Percentiles rank a stretch among this genome's conserved stretches.
phyloP scores from a whole-genome alignment of 495 filamentous ascomycete species.

The Aspergillus panamensis region DNA sequence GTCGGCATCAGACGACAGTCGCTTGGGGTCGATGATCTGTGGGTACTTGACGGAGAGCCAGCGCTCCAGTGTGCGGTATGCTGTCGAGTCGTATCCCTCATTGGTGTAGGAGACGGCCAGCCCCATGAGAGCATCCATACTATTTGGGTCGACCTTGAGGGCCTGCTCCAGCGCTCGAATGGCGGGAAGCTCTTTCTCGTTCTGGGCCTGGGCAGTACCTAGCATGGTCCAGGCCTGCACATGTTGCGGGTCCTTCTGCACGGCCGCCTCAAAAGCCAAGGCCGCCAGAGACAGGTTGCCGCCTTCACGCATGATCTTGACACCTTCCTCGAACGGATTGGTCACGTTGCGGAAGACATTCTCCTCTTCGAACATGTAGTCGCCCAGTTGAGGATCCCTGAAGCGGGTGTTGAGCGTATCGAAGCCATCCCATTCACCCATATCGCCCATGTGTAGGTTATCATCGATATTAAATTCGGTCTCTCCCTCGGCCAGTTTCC shows the following conservation, averaged over 20 bases:
- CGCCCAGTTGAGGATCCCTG: constrained; percentile 71
- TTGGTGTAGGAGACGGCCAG: constrained; percentile 98
- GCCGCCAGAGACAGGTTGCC: constrained; percentile 93
- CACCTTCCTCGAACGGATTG: constrained; percentile 86
- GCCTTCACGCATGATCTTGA: constrained; percentile 84
- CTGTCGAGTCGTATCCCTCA: constrained; percentile 94
- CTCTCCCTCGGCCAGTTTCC: constrained; percentile 65
- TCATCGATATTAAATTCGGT: constrained; percentile 50
- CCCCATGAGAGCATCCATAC: constrained; percentile 87
- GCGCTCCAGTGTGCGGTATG: constrained; percentile 93
- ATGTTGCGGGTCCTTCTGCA: constrained; percentile 82
- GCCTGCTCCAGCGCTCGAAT: constrained; percentile 95
- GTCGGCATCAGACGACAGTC: constrained; percentile 66
- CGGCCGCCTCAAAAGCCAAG: constrained; percentile 94
- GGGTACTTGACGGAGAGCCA: constrained; percentile 96
- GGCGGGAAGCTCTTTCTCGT: constrained; percentile 97
- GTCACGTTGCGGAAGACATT: constrained; percentile 74
- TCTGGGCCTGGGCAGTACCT: constrained; percentile 89
- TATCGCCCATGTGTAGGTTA: constrained; percentile 61
- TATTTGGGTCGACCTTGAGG: constrained; percentile 78
- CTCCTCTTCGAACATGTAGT: constrained; percentile 92
- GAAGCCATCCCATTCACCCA: constrained; percentile 70
- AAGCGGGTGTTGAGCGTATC: constrained; percentile 57
- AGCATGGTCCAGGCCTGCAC: constrained; percentile 90
- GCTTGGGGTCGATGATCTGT: constrained; percentile 60